phyloP scores from a whole-genome alignment of 169 alveolate species.

The Plasmodium chabaudi region DNA sequence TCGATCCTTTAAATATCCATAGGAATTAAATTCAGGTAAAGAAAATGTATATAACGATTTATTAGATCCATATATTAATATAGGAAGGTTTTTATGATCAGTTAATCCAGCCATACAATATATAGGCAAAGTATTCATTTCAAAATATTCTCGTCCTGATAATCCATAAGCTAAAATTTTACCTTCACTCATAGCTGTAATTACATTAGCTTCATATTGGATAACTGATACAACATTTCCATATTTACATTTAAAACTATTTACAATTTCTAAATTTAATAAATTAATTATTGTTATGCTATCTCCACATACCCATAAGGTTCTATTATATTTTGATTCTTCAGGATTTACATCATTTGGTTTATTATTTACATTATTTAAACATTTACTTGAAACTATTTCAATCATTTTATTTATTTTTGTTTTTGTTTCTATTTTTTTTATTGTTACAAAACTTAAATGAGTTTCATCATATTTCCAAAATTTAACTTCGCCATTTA shows the following conservation, averaged over 20 bases:
- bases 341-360: neutral
- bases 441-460: conserved; percentile 63
- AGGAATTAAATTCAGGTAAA: conserved; percentile 64
- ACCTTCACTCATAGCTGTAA: conserved; percentile 77
- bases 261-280: conserved; percentile 59
- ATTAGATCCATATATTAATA: conserved; percentile 70
- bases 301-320: conserved; percentile 76
- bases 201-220: conserved; percentile 75
- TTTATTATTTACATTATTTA: conserved; percentile 9
- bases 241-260: conserved; percentile 46
- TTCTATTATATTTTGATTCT: conserved; percentile 45
- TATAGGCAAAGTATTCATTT: conserved; percentile 73
- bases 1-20: conserved; percentile 69
- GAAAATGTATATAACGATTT: conserved; percentile 71
- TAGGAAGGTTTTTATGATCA: conserved; percentile 39
- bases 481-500: conserved; percentile 75
- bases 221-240: conserved; percentile 73
- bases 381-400: conserved; percentile 36
- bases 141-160: conserved; percentile 55
- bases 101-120: conserved; percentile 76
- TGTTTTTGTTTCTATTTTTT: conserved; percentile 72
- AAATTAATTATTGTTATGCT: conserved; percentile 70
- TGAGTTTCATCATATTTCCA: conserved; percentile 70
- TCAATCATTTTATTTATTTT: conserved; percentile 73
- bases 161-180: conserved; percentile 65